Base-by-base conservation (phyloP, 345 rosid genomes). In the Adansonia digitata region DNA sequence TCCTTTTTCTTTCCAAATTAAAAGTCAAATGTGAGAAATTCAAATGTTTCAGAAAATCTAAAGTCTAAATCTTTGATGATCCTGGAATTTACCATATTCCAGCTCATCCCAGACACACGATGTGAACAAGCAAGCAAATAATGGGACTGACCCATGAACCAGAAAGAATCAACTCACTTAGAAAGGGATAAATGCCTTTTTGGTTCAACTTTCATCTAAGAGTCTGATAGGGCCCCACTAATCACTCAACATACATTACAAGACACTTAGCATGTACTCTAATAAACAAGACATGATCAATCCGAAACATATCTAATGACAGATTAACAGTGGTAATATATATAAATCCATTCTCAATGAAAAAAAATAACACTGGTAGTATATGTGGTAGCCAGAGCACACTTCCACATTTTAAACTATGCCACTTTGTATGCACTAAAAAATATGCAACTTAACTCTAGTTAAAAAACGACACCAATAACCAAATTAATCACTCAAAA, bases 71-170 rank as follows among this genome's bases (percentile, higher is more conserved):
- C 27, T 63, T 63, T 37, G 46, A 63, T 35, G 6, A 66, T 40
- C 51, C 17, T 24, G 71, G 35, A 66, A 12, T 70, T 51, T 31
- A 70, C 24, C 13, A 55, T 70, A 27, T 71, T 71, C 31, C 74
- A 52, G 74, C 61, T 22, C 61, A 76, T 53, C 77, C 65, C 18
- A 59, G 68, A 57, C 72, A 72, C 48, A 67, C 71, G 79, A 77
- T 35, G 29, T n/a, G 42, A 62, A 52, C 66, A 70, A 57, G 61
- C 27, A 80, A 61, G 74, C 52, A 81, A 76, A 74, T 66, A 64
- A 69, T 69, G 63, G 49, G 61, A 65, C 42, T 71, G 80, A 72
- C 42, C 9, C 4, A 17, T 69, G 72, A 69, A 69, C 72, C 18
- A 69, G 43, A 76, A 73, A 51, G 73, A 55, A 65, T 63, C 48